A percentile compares a stretch with the other conserved stretches of the same genome.
Conservation (phyloP, 2,329 filamentous ascomycete species). For the Gnomoniopsis sp. region DNA sequence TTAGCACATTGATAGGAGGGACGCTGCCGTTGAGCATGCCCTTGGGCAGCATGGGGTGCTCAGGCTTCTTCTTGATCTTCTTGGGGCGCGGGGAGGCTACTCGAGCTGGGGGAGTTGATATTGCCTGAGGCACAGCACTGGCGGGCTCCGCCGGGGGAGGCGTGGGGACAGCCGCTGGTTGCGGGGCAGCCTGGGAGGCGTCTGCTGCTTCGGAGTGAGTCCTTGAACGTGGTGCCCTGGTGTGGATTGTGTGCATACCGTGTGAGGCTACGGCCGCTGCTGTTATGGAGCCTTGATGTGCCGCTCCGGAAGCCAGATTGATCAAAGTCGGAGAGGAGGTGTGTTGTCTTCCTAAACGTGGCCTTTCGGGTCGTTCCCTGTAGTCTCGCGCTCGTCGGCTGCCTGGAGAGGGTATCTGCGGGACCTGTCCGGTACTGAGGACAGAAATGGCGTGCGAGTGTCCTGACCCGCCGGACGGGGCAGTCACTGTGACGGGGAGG, state of each 20-base stretch:
- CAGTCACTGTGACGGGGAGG: constrained; percentile 37
- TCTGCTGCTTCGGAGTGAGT: constrained; percentile 58
- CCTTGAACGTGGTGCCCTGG: constrained; percentile 47
- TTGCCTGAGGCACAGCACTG: constrained; percentile 40
- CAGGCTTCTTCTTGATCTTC: constrained; percentile 51
- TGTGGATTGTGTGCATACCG: constrained; percentile 35
- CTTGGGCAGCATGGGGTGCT: constrained; percentile 48
- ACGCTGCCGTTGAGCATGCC: constrained; percentile 76
- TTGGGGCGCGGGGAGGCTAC: constrained; percentile 45
- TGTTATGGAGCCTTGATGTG: constrained; percentile 34
- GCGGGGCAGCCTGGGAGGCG: constrained; percentile 37
- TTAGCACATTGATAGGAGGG: constrained; percentile 93
- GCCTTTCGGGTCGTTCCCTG: constrained; percentile 55
- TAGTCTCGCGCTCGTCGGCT: constrained; percentile 53
- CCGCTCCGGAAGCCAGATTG: constrained; percentile 48
- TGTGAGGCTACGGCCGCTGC: constrained; percentile 27
- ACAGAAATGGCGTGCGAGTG: constrained; percentile 63
- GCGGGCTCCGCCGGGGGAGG: constrained; percentile 38
- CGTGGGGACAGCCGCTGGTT: constrained; percentile 44
- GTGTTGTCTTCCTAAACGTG: constrained; percentile 65
- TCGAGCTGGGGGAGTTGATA: constrained; percentile 51
- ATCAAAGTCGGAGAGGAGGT: constrained; percentile 78
- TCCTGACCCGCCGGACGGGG: constrained; percentile 31
- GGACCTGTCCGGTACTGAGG: constrained; percentile 74
- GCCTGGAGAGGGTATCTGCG: constrained; percentile 81